Evolutionary conservation across 2,329 filamentous ascomycete genomes (phyloP).

Genomic region (Fusarium pilosicola): DNA sequence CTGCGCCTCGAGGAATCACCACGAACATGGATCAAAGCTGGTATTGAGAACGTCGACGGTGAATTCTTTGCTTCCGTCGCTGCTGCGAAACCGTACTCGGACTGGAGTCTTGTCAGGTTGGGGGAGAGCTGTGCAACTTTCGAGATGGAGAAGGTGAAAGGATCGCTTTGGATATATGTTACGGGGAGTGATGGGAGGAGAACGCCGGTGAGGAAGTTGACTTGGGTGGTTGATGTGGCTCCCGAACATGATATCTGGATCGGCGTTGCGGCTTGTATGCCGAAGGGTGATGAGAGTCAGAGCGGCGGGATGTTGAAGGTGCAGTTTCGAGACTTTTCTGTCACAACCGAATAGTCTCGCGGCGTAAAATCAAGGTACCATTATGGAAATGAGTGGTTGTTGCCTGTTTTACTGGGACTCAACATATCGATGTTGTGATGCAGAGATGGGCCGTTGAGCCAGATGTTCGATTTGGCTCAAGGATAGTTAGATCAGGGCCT

Average conservation of each 20-base stretch:
- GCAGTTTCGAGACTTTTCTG: neutral
- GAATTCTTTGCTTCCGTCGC: neutral
- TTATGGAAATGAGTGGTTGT: too few species aligned
- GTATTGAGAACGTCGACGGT: neutral
- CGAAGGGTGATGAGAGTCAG: neutral
- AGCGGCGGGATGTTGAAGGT: neutral
- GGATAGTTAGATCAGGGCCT: fast-evolving
- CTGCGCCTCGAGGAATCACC: neutral
- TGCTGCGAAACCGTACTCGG: neutral
- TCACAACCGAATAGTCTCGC: neutral
- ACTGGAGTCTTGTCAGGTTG: neutral
- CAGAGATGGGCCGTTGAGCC: too few species aligned
- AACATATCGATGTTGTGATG: too few species aligned
- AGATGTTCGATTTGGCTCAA: neutral
- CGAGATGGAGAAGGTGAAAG: constrained; percentile 4
- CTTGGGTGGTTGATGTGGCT: neutral
- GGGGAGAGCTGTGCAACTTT: neutral
- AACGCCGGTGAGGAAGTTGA: neutral
- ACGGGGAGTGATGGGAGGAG: neutral
- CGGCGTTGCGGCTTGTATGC: constrained; percentile 6
- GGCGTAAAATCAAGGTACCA: too few species aligned
- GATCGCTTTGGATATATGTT: neutral
- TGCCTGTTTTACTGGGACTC: too few species aligned
- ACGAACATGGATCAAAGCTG: constrained; percentile 1
- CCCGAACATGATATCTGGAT: neutral